A percentile compares a stretch with the other conserved stretches of the same genome.
Conservation (phyloP, 352 stramenopile genomes). For the Globisporangium megalacanthum region DNA sequence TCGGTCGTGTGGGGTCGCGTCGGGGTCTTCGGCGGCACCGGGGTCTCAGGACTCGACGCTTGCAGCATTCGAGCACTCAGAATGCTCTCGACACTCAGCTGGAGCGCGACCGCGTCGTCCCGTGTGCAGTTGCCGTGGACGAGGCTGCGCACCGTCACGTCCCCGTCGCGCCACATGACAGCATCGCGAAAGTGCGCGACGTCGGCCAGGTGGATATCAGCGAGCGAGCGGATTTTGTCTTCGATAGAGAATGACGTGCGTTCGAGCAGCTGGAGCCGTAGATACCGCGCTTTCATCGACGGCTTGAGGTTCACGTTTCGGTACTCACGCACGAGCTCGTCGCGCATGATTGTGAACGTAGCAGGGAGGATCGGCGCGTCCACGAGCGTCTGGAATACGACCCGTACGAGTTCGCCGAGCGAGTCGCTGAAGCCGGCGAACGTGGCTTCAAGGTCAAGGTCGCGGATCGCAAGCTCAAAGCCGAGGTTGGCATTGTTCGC, state of each 20-base stretch:
- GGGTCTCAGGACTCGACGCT: constrained; percentile 9
- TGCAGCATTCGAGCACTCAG: constrained; percentile 12
- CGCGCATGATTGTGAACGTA: constrained; percentile 41
- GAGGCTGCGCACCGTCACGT: constrained; percentile 27
- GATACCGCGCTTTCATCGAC: constrained; percentile 54
- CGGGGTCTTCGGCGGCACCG: constrained; percentile 18
- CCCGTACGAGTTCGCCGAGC: constrained; percentile 41
- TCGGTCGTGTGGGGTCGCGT: constrained; percentile 38
- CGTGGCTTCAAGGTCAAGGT: constrained; percentile 60
- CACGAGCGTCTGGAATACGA: constrained; percentile 41
- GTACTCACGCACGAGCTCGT: constrained; percentile 63
- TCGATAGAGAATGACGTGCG: constrained; percentile 46
- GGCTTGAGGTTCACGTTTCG: constrained; percentile 65
- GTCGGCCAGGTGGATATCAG: constrained; percentile 19
- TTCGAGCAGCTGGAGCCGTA: constrained; percentile 68
- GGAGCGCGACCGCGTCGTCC: constrained; percentile 25
- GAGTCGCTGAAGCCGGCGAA: constrained; percentile 73
- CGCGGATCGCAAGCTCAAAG: constrained; percentile 52
- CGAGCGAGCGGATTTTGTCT: constrained; percentile 47
- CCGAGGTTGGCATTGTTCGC: constrained; percentile 48
- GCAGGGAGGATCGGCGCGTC: constrained; percentile 20
- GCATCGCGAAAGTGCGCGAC: constrained; percentile 22
- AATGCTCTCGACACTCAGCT: constrained; percentile 27
- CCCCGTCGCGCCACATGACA: constrained; percentile 18
- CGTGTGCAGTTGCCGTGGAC: constrained; percentile 62